A percentile compares a stretch with the other conserved stretches of the same genome.
Evolutionary conservation across 2,329 filamentous ascomycete genomes (phyloP).

Genomic region (Ophiostoma novo-ulmi): DNA sequence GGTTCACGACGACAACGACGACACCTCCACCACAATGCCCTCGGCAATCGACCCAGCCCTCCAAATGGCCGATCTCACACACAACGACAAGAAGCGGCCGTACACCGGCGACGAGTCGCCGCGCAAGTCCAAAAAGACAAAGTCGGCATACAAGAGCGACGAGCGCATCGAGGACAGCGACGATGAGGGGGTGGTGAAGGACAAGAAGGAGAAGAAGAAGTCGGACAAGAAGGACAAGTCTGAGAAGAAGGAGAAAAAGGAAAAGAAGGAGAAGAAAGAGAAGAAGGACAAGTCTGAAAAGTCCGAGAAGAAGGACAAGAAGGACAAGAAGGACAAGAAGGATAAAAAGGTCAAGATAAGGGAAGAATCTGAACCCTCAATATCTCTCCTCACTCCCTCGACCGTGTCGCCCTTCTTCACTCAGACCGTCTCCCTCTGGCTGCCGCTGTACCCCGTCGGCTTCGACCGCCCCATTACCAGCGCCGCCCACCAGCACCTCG

Average conservation of each 20-base stretch:
- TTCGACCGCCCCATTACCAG: conserved; percentile 66
- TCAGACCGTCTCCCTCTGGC: conserved; percentile 75
- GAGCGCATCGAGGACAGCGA: not conserved
- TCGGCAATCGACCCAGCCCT: not conserved
- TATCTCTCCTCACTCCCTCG: not conserved
- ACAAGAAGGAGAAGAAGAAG: conserved; percentile 11
- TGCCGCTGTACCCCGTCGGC: conserved; percentile 66
- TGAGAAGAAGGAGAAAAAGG: conserved; percentile 19
- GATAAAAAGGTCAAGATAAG: not conserved
- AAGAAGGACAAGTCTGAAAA: not conserved
- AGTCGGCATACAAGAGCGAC: conserved; percentile 13
- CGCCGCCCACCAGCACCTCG: conserved; percentile 67
- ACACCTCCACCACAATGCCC: not conserved
- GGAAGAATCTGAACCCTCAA: not conserved
- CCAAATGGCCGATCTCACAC: not conserved
- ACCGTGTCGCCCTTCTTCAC: conserved; percentile 65
- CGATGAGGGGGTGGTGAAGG: conserved; percentile 4
- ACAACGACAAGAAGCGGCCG: conserved; percentile 21
- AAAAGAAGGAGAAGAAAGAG: conserved; percentile 17
- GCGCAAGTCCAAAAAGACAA: conserved; percentile 25
- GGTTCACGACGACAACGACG: not conserved
- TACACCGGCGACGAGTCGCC: conserved; percentile 18
- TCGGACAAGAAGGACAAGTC: conserved; percentile 18
- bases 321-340: conserved; percentile 6
- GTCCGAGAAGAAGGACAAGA: conserved; percentile 10